These are phyloP conservation scores for Aspergillus floridensis DNA, from an alignment of 2,329 filamentous ascomycete species.

Conservation along the genomic window DNA sequence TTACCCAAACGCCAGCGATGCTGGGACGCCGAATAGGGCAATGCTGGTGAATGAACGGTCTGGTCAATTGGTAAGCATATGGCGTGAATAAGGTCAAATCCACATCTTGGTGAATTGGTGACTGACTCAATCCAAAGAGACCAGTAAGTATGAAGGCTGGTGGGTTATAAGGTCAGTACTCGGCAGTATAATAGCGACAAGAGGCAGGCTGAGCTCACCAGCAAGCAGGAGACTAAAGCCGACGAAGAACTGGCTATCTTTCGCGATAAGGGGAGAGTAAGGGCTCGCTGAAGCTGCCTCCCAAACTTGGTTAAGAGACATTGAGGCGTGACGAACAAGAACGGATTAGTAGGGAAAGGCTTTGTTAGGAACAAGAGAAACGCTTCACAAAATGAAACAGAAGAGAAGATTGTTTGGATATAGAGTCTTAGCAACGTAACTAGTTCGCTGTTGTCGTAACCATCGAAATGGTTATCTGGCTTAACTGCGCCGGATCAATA, in stretches of 20 bases:
- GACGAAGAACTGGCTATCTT: constrained; percentile 78
- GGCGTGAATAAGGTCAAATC: background rate
- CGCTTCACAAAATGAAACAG: background rate
- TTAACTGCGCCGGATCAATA: constrained; percentile 22
- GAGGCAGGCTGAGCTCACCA: constrained; percentile 43
- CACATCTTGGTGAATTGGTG: background rate
- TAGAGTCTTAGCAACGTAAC: constrained; percentile 2
- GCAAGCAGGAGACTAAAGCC: constrained; percentile 72
- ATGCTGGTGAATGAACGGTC: constrained; percentile 80
- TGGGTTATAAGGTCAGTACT: too few species aligned
- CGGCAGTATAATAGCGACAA: background rate
- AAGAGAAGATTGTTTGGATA: constrained; percentile 1
- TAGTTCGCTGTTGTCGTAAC: constrained; percentile 8
- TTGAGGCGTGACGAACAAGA: constrained; percentile 25
- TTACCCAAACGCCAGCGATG: constrained; percentile 86
- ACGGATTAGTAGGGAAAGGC: background rate
- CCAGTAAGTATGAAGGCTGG: constrained; percentile 48
- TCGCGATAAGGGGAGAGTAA: constrained; percentile 75
- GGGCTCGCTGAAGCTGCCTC: constrained; percentile 85
- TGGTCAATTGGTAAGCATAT: constrained; percentile 40
- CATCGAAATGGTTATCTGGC: constrained; percentile 21
- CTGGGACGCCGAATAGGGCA: constrained; percentile 75
- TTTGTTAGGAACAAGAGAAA: background rate
- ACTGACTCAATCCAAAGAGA: constrained; percentile 81
- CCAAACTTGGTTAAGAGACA: constrained; percentile 85